Conservation (phyloP, 352 stramenopile genomes). For the Chrysophaeum taylorii region DNA sequence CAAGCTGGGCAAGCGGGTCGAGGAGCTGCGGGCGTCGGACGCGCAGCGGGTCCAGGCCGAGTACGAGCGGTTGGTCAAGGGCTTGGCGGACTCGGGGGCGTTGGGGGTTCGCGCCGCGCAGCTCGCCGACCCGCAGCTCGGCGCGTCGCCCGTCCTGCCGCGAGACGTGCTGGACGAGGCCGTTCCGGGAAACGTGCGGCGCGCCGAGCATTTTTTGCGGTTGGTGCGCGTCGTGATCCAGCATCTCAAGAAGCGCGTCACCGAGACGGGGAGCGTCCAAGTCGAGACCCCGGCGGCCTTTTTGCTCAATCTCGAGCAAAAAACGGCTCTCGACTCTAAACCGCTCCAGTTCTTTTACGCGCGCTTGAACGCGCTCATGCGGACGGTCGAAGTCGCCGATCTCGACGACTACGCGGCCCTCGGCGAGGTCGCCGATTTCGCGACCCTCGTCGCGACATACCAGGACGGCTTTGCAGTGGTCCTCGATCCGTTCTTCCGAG, state of each 20-base stretch:
- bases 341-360: constrained; percentile 93
- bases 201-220: constrained; percentile 92
- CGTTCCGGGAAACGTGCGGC: constrained; percentile 91
- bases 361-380: constrained; percentile 86
- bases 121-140: too few relatives aligned
- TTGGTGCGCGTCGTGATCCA: constrained; percentile 94
- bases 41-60: constrained; percentile 78
- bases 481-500: constrained; percentile 78
- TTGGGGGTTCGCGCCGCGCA: constrained; percentile 28
- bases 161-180: constrained; percentile 86
- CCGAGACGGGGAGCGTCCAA: constrained; percentile 66
- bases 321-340: constrained; percentile 87
- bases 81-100: constrained; percentile 69
- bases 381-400: constrained; percentile 90
- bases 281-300: constrained; percentile 92
- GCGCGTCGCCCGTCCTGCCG: constrained; percentile 33
- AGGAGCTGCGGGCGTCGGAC: constrained; percentile 70
- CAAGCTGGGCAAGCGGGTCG: constrained; percentile 29
- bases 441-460: constrained; percentile 90
- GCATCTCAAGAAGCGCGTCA: constrained; percentile 60
- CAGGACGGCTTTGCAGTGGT: constrained; percentile 95
- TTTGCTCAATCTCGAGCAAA: constrained; percentile 79
- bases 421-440: constrained; percentile 90
- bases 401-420: constrained; percentile 91
- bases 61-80: constrained; percentile 85